A percentile compares a stretch with the other conserved stretches of the same genome.
Evolutionary conservation across 2,329 filamentous ascomycete genomes (phyloP).

Genomic region (Emmonsiellopsis sp.): DNA sequence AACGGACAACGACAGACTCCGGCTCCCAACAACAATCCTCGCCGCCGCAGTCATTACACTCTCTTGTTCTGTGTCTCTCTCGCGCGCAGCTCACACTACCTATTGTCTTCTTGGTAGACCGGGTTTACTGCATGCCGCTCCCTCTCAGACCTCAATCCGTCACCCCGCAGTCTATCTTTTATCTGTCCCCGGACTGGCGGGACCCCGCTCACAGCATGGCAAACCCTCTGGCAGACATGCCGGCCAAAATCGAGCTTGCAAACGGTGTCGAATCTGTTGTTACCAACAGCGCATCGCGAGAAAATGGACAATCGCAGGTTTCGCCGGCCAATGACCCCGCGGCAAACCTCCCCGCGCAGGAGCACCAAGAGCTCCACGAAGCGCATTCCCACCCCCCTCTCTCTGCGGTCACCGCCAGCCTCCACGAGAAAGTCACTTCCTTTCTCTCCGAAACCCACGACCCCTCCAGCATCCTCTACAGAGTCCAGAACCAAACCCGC

Average conservation of each 20-base stretch:
- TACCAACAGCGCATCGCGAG: neutral
- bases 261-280: neutral
- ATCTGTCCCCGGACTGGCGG: neutral
- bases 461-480: slow-evolving; percentile 46
- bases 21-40: too few relatives aligned
- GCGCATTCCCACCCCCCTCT: slow-evolving; percentile 19
- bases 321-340: neutral
- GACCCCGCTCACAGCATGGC: neutral
- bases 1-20: neutral
- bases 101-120: too few relatives aligned
- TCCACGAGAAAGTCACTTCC: slow-evolving; percentile 51
- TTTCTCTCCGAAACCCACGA: slow-evolving; percentile 56
- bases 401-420: slow-evolving; percentile 55
- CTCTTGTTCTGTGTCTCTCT: neutral
- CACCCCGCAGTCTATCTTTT: neutral
- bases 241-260: neutral
- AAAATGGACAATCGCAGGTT: neutral
- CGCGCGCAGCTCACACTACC: neutral
- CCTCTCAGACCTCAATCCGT: neutral
- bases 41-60: too few relatives aligned
- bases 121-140: neutral
- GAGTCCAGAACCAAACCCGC: slow-evolving; percentile 66
- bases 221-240: neutral
- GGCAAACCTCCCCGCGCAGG: neutral
- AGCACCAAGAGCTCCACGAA: neutral